Conservation (phyloP, 176 grass and related monocot species). For the Areca catechu region DNA sequence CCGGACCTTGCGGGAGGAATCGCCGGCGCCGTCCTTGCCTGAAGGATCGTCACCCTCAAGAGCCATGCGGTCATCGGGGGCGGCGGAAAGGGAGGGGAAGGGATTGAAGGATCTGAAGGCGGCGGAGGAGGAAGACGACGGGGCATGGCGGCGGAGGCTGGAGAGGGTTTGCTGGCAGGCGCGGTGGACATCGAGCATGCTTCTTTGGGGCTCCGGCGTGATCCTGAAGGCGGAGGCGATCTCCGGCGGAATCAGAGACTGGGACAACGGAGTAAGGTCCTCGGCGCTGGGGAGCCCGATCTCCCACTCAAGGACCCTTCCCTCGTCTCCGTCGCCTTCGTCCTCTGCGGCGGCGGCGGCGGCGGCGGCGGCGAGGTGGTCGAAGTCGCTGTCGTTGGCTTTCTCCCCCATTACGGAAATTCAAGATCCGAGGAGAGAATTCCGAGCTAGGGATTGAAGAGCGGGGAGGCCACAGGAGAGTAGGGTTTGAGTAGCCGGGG, state of each 20-base stretch:
- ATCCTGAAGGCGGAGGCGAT: slow-evolving; percentile 82
- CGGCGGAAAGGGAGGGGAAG: slow-evolving; percentile 3
- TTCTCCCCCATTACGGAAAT: slow-evolving; percentile 39
- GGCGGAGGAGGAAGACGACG: slow-evolving; percentile 8
- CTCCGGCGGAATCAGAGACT: slow-evolving; percentile 50
- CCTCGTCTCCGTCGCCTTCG: slow-evolving; percentile 13
- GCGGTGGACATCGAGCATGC: slow-evolving; percentile 51
- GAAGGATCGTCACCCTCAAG: neutral
- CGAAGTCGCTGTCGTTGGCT: slow-evolving; percentile 10
- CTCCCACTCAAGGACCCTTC: slow-evolving; percentile 68
- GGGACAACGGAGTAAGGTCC: slow-evolving; percentile 64
- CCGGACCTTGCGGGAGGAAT: neutral
- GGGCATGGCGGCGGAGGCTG: slow-evolving; percentile 27
- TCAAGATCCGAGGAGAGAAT: neutral
- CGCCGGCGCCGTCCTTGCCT: neutral
- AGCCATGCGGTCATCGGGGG: neutral
- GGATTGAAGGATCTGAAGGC: slow-evolving; percentile 2
- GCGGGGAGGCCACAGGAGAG: neutral
- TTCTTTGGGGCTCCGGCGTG: slow-evolving; percentile 58
- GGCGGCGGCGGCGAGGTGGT: slow-evolving; percentile 8
- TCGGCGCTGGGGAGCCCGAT: slow-evolving; percentile 38
- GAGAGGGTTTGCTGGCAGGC: slow-evolving; percentile 58
- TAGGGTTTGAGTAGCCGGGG: neutral
- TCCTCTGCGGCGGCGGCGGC: neutral
- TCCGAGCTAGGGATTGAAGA: no score